Evolutionary conservation across 2,329 filamentous ascomycete species (phyloP), one percentile per base, ranked within the genome.

Genomic region (Diaporthe amygdali): DNA sequence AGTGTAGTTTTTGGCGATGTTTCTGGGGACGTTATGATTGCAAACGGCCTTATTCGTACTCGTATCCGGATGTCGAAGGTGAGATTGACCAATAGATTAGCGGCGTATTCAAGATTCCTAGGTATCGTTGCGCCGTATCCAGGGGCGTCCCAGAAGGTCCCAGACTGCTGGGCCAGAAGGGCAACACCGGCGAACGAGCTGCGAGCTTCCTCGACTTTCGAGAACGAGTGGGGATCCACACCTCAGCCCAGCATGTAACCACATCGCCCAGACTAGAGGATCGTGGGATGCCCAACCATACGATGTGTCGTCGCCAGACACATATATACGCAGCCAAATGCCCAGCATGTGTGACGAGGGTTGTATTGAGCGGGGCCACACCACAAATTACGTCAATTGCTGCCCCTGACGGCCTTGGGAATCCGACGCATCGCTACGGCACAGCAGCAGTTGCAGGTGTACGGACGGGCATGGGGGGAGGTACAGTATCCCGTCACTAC

Each of bases 21-120:
- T 63, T 27, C 30, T 10, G 44, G 10, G n/a, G 39, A 55, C 34
- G 22, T 22, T 10, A 15, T 51, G 46, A 27, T 70, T 71, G 54
- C 52, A 71, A 59, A 71, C 34, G 52, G 54, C 27, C 73, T 54
- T 49, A 61, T 71, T 71, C 69, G 69, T 68, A 68, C 66, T 68
- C 69, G 63, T 61, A 61, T 44, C 37, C 63, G 63, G 30, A 55
- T 44, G 34, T 68, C 2, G 12, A n/a, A 20, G 15, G 17, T 41
- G 10, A 15, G n/a, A 52, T 66, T 66, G 63, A 66, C 63, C 63
- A 66, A 66, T 66, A 22, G 30, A 4, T 14, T 30, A 47, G 22
- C 22, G 41, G 51, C 30, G 30, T 44, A 17, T 25, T 25, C 44
- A 27, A 47, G 54, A 34, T 56, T 20, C 6, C 30, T 32, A 64